A percentile compares a stretch with the other conserved stretches of the same genome.
These are phyloP conservation scores for Mycena kentingensis DNA, from an alignment of 768 basidiomycete species.

Conservation along the genomic window DNA sequence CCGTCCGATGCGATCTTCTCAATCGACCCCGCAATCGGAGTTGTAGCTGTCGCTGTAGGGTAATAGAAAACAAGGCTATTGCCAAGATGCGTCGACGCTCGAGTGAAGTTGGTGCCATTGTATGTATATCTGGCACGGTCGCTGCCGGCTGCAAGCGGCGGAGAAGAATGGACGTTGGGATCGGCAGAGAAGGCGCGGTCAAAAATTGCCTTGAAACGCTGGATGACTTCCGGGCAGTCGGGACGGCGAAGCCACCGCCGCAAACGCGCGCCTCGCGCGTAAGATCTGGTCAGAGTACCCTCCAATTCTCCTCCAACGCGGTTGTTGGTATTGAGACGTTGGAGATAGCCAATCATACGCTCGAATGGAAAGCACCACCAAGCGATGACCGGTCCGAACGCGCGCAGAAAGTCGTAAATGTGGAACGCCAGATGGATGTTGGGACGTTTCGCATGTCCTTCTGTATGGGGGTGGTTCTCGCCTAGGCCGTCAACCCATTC, in stretches of 20 bases:
- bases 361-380: conserved; percentile 47
- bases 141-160: too few species aligned
- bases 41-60: too few species aligned
- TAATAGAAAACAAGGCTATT: too few species aligned
- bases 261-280: conserved; percentile 12
- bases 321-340: conserved; percentile 35
- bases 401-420: conserved; percentile 34
- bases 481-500: conserved; percentile 28
- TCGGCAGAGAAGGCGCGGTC: too few species aligned
- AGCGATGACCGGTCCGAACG: conserved; percentile 36
- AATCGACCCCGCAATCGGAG: too few species aligned
- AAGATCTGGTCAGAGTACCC: conserved; percentile 6
- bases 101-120: too few species aligned
- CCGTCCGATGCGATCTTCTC: too few species aligned
- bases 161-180: too few species aligned
- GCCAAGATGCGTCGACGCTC: too few species aligned
- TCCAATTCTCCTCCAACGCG: conserved; percentile 25
- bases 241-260: conserved; percentile 22
- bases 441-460: not conserved
- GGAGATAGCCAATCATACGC: conserved; percentile 37
- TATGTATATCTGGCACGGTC: too few species aligned
- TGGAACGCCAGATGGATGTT: conserved; percentile 38
- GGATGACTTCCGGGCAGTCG: too few species aligned
- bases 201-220: too few species aligned
- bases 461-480: conserved; percentile 26